Conservation (phyloP, 495 filamentous ascomycete species). For the Hypoxylon perforatum region DNA sequence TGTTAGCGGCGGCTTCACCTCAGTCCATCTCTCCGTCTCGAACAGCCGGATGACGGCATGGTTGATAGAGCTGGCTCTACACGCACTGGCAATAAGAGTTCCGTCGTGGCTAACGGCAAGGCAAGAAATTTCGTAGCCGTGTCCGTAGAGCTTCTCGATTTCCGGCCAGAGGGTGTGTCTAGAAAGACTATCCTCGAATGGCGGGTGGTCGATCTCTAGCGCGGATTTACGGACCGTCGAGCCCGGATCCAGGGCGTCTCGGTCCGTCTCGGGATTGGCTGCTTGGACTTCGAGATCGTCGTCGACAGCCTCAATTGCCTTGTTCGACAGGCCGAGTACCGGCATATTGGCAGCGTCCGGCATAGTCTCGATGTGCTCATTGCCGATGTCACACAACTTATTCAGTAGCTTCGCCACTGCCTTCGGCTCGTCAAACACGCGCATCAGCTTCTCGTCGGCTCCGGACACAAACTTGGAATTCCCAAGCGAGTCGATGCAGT, state of each 20-base stretch:
- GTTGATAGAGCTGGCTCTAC: conserved; percentile 88
- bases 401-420: conserved; percentile 79
- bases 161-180: conserved; percentile 96
- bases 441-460: conserved; percentile 96
- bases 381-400: conserved; percentile 70
- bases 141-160: conserved; percentile 95
- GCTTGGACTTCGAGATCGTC: conserved; percentile 58
- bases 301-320: conserved; percentile 76
- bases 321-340: conserved; percentile 95
- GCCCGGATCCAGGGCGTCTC: conserved; percentile 55
- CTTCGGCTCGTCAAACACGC: conserved; percentile 92
- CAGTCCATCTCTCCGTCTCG: conserved; percentile 85
- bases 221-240: conserved; percentile 55
- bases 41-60: conserved; percentile 95
- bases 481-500: conserved; percentile 84
- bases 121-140: conserved; percentile 97
- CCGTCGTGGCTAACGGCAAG: conserved; percentile 83
- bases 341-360: conserved; percentile 93
- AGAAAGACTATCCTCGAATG: conserved; percentile 87
- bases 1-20: conserved; percentile 81
- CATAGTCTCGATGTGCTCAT: conserved; percentile 59
- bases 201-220: conserved; percentile 72
- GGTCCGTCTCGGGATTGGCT: conserved; percentile 51
- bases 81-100: conserved; percentile 86
- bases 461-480: conserved; percentile 84